Evolutionary conservation across 768 basidiomycete species (phyloP).

Genomic region (Clathrus columnatus): DNA sequence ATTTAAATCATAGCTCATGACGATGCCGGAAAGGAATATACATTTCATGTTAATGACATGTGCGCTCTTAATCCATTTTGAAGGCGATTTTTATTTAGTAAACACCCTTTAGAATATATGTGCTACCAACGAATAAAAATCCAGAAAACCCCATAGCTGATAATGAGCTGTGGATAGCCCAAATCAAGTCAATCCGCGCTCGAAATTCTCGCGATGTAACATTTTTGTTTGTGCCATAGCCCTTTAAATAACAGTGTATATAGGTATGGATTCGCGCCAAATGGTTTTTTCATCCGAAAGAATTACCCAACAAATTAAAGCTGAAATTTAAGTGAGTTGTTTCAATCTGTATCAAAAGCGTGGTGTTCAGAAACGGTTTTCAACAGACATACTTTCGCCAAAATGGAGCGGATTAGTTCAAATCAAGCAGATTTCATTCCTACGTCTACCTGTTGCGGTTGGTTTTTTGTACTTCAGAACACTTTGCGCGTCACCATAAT

Average conservation of each 20-base stretch:
- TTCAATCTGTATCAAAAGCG: neutral
- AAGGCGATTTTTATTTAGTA: neutral
- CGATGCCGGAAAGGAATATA: constrained; percentile 24
- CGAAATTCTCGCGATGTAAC: constrained; percentile 24
- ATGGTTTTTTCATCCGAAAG: constrained; percentile 49
- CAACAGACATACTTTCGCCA: constrained; percentile 26
- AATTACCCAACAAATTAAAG: constrained; percentile 36
- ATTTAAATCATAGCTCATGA: constrained; percentile 12
- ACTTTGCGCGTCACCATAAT: neutral
- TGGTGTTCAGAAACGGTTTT: constrained; percentile 17
- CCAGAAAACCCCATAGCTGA: constrained; percentile 22
- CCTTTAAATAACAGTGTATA: neutral
- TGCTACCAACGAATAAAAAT: constrained; percentile 30
- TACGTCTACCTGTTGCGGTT: constrained; percentile 39
- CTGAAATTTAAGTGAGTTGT: constrained; percentile 31
- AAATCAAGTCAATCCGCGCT: constrained; percentile 37
- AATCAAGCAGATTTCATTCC: constrained; percentile 41
- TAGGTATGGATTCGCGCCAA: constrained; percentile 47
- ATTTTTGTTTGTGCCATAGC: neutral
- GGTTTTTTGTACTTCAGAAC: neutral
- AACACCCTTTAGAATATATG: constrained; percentile 26
- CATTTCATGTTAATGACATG: constrained; percentile 28
- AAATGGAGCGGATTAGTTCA: constrained; percentile 41
- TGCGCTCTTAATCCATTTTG: constrained; percentile 18
- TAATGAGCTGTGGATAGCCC: constrained; percentile 44